phyloP scores from a whole-genome alignment of 106 monocot genomes.

The Narthecium ossifragum region DNA sequence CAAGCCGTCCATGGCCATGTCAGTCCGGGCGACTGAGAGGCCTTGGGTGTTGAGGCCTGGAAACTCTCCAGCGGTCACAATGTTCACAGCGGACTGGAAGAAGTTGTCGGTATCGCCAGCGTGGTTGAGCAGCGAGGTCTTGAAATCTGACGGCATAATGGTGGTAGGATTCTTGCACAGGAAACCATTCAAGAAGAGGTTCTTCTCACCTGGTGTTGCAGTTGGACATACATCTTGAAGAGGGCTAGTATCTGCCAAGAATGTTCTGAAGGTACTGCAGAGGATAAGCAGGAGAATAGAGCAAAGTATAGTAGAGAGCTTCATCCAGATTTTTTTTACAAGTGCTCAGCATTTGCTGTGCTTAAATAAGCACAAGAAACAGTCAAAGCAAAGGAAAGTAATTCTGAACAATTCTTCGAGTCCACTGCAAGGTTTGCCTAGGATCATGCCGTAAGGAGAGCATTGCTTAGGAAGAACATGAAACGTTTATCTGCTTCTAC shows the following conservation, averaged over 20 bases:
- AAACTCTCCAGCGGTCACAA: constrained; percentile 17
- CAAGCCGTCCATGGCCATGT: constrained; percentile 10
- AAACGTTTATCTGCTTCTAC: too few relatives aligned
- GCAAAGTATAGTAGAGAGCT: neutral
- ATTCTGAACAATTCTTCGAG: neutral
- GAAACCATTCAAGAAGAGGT: constrained; percentile 20
- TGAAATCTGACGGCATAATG: constrained; percentile 28
- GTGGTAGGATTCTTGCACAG: constrained; percentile 20
- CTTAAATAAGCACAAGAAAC: neutral
- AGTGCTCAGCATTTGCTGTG: too few relatives aligned
- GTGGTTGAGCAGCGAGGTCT: constrained; percentile 20
- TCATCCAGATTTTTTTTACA: neutral
- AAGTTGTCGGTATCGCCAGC: constrained; percentile 15
- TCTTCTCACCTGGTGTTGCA: neutral
- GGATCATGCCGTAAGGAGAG: constrained; percentile 9
- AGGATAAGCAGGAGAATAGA: neutral
- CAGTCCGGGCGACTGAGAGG: constrained; percentile 16
- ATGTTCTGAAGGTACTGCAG: neutral
- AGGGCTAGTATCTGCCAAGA: constrained; percentile 4
- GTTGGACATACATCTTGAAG: constrained; percentile 25
- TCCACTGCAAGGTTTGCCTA: constrained; percentile 24
- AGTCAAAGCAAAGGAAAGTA: neutral
- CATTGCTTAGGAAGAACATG: constrained; percentile 11
- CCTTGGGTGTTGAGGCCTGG: constrained; percentile 35
- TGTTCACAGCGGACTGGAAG: constrained; percentile 5